Percentiles rank a stretch among this genome's conserved stretches.
Conservation (phyloP, 495 filamentous ascomycete species). For the Podospora pseudopauciseta region DNA sequence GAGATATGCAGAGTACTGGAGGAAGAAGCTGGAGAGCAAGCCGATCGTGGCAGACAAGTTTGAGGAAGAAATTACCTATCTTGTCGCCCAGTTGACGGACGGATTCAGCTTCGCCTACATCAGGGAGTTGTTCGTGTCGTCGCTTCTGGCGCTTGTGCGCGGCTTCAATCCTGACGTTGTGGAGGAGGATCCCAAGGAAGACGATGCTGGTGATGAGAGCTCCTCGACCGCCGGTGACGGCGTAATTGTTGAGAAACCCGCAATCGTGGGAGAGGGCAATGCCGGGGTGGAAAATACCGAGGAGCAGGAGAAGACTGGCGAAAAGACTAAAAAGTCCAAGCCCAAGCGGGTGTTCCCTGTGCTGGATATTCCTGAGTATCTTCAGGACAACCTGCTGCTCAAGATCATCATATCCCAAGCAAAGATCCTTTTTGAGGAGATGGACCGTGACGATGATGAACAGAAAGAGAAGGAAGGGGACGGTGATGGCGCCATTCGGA, state of each 20-base stretch:
- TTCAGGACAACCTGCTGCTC: background rate
- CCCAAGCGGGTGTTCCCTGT: background rate
- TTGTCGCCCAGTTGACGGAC: constrained; percentile 49
- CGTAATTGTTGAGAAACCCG: background rate
- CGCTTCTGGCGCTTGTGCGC: constrained; percentile 23
- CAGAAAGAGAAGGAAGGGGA: constrained; percentile 11
- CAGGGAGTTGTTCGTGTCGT: constrained; percentile 54
- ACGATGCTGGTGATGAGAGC: background rate
- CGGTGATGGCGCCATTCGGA: background rate
- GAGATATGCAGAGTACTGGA: constrained; percentile 49
- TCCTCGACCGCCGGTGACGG: background rate
- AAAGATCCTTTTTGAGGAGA: constrained; percentile 12
- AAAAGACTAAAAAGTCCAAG: background rate
- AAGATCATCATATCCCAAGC: background rate
- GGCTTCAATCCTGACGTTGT: background rate
- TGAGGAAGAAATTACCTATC: constrained; percentile 40
- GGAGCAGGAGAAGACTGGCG: background rate
- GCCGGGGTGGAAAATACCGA: constrained; percentile 14
- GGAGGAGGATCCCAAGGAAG: background rate
- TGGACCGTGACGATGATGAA: constrained; percentile 23
- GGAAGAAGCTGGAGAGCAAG: constrained; percentile 38
- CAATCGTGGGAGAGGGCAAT: background rate
- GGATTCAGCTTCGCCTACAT: constrained; percentile 57
- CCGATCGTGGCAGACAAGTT: constrained; percentile 29
- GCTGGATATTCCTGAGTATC: constrained; percentile 2